A percentile compares a stretch with the other conserved stretches of the same genome.
Conservation (phyloP, 2,329 filamentous ascomycete genomes). For the Aspergillus pseudoterreus region DNA sequence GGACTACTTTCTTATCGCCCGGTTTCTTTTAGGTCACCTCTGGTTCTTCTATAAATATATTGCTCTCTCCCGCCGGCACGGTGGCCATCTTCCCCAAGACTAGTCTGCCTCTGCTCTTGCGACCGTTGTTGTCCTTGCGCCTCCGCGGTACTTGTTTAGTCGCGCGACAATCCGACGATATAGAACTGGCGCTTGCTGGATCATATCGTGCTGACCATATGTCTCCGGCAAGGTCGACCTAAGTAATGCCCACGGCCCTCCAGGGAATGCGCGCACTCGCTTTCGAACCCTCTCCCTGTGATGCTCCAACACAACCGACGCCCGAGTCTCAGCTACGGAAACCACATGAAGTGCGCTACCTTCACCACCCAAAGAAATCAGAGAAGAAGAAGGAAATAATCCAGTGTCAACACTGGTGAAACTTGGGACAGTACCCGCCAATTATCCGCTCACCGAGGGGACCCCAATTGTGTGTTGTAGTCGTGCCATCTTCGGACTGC, state of each 20-base stretch:
- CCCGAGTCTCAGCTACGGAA: not conserved
- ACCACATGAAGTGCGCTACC: not conserved
- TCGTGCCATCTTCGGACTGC: conserved; percentile 24
- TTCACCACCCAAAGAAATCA: not conserved
- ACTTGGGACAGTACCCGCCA: not conserved
- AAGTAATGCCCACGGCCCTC: not conserved
- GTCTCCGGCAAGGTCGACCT: no score
- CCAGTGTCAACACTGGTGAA: no score
- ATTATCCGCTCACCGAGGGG: no score
- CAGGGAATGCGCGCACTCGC: not conserved
- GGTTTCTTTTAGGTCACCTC: no score
- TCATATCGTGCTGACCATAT: not conserved
- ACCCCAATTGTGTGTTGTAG: not conserved
- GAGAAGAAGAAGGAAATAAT: not conserved
- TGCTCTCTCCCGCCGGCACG: no score
- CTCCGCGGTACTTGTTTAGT: no score
- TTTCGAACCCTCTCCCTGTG: not conserved
- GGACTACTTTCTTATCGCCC: no score
- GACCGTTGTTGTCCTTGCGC: no score
- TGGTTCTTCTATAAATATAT: no score
- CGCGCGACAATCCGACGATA: no score
- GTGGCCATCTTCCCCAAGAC: no score
- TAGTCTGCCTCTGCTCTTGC: no score
- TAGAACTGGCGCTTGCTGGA: not conserved
- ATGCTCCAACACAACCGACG: not conserved